Evolutionary conservation across 169 alveolate species (phyloP).

Genomic region (Theileria parva): DNA sequence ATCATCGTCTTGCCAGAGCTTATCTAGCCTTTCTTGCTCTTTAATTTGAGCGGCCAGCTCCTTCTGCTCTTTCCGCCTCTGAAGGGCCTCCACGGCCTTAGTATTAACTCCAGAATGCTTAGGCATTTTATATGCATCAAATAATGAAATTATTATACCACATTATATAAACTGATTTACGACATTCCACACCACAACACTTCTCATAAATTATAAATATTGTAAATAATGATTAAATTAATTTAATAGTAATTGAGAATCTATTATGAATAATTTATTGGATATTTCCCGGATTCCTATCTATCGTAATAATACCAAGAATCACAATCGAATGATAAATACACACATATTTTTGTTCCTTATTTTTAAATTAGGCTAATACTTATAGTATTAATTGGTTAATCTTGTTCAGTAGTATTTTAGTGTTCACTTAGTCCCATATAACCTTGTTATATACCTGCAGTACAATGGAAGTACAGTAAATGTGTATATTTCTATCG

Average conservation of each 20-base stretch:
- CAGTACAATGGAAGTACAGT: conserved; percentile 2
- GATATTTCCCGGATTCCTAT: neutral
- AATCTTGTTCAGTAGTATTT: neutral
- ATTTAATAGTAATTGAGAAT: neutral
- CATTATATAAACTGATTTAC: neutral
- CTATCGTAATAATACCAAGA: neutral
- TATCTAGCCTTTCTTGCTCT: conserved; percentile 72
- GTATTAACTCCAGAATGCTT: conserved; percentile 74
- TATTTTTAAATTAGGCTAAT: too few relatives aligned
- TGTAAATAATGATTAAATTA: too few relatives aligned
- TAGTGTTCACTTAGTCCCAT: neutral
- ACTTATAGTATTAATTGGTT: too few relatives aligned
- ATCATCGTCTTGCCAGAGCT: conserved; percentile 78
- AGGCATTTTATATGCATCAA: conserved; percentile 57
- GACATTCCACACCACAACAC: neutral
- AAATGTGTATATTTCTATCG: neutral
- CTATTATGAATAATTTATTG: neutral
- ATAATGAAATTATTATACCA: too few relatives aligned
- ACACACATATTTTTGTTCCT: neutral
- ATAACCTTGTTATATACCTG: neutral
- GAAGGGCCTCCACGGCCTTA: conserved; percentile 76
- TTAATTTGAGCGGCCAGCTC: conserved; percentile 65
- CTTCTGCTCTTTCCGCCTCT: conserved; percentile 68
- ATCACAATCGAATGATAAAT: neutral
- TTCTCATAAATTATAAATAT: neutral